Base-by-base conservation (phyloP, 1,284 basidiomycete genomes). In the Boletus subluridellus region DNA sequence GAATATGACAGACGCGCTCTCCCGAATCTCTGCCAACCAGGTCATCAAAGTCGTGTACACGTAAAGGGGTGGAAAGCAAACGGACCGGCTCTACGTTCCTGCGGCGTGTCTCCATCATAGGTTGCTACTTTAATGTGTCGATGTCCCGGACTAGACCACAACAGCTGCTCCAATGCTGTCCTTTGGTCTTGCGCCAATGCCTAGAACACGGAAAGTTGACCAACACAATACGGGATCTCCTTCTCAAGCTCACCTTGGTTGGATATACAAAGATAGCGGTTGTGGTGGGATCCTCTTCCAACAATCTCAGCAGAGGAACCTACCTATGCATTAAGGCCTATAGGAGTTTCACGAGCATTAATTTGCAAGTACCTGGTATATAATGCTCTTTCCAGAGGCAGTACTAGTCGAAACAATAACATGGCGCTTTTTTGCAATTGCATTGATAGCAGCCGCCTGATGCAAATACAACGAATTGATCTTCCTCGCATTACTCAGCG, bases 391-490 rank as follows among this genome's bases (percentile, higher is more conserved):
- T 9, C 94, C 94, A 4, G 92, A 94, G 3, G 93, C 93, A 3
- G 94, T 96, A 64, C 88, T 90, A 0, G 94, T 96, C 1, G 92
- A 94, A n/a, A 95, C 90, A 49, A 96, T 92, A 30, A 95, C 92
- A 70, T 93, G 81, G 54, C 82, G 82, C 7, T 83, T 82, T 39
- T 74, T 68, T 11, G 77, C 72, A 21, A 96, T 77, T 0, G 86
- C 84, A 60, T 84, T 82, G 61, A 96, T 88, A 1, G 94, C 91
- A 37, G 80, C 42, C 1, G 21, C 21, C 21, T 21, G 21, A 21
- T 21, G 21, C 21, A 21, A 21, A 21, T 21, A 21, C 21, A 95
- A 74, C 3, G 80, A 76, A 4, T 74, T 75, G 37, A 95, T 92
- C 35, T 82, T 82, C 56, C 88, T 79, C 1, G 89, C 81, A n/a